phyloP scores from a whole-genome alignment of 768 basidiomycete genomes.

The Auriscalpium orientale region DNA sequence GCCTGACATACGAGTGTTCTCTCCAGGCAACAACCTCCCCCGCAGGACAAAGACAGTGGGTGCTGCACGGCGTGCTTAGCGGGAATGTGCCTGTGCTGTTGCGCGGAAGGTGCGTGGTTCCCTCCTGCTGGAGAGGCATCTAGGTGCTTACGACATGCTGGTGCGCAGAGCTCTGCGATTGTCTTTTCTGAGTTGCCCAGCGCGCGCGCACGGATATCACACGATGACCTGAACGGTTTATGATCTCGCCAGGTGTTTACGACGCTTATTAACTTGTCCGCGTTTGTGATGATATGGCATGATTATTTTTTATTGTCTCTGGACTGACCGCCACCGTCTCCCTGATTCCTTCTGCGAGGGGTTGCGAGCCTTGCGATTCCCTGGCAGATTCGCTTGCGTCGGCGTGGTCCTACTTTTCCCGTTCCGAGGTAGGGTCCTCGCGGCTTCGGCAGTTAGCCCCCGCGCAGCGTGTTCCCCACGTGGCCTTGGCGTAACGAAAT shows the following conservation, averaged over 20 bases:
- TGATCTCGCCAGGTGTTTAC: neutral
- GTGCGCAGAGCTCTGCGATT: conserved; percentile 62
- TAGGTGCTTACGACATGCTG: conserved; percentile 2
- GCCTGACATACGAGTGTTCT: conserved; percentile 14
- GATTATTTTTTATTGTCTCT: neutral
- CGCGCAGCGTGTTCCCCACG: too few relatives aligned
- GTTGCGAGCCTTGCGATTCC: too few relatives aligned
- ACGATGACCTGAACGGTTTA: neutral
- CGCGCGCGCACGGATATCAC: neutral
- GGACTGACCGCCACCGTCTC: neutral
- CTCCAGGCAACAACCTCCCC: conserved; percentile 38
- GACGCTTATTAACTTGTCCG: neutral
- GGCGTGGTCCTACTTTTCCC: too few relatives aligned
- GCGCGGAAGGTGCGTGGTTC: conserved; percentile 53
- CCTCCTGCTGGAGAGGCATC: neutral
- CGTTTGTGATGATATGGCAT: neutral
- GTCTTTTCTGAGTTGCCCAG: conserved; percentile 43
- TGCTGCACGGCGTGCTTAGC: conserved; percentile 63
- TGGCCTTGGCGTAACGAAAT: too few relatives aligned
- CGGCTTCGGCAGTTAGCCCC: too few relatives aligned
- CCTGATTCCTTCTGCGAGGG: too few relatives aligned
- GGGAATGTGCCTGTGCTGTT: conserved; percentile 58
- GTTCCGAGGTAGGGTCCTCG: too few relatives aligned
- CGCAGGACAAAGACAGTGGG: conserved; percentile 37
- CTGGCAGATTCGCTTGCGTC: too few relatives aligned